Base-by-base conservation (phyloP, 2,329 filamentous ascomycete genomes). In the Trichoderma breve region DNA sequence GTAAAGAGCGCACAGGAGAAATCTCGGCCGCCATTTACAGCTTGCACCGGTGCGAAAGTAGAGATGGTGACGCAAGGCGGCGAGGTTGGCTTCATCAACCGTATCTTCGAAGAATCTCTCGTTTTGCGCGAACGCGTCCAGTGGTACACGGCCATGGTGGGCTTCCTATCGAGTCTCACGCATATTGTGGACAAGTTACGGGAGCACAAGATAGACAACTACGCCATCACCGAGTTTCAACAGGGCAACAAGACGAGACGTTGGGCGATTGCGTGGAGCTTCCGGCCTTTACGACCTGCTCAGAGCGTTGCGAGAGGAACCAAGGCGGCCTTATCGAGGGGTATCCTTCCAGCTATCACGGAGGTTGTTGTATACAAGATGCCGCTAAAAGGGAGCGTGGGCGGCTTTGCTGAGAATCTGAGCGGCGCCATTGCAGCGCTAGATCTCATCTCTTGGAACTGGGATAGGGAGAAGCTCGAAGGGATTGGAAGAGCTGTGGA, bases 131-230 rank as follows among this genome's bases (percentile, higher is more conserved):
- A 87, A 0, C 85, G 86, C 11, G 89, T 97, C 0, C 88, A 89
- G 73, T 99, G 96, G 96, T 98, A 96, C 80, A 96, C 92, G 1
- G 90, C 91, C 69, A 97, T 98, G 93, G 84, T 98, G 0, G 95
- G 95, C 0, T 97, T 97, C 77, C 84, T 93, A 34, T 86, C 87
- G 0, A 95, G 91, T 75, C 84, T 93, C 3, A 85, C 92, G 1
- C 83, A 85, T 0, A 81, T 91, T 0, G 82, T 97, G 0, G 85
- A 90, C 6, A 85, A 86, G 66, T 84, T 92, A 4, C 86, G 87
- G 18, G 82, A 86, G 3, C 78, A 86, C 11, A 84, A 83, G 0
- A 86, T 97, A 47, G 84, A 85, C 47, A 99, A 98, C 79, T 98
- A 91, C 76, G 95, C 94, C 0, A 89, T 97, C 0, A 92, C 92